Evolutionary conservation across 805 yeast genomes (phyloP).

Genomic region (Teunomyces aglyptinius): DNA sequence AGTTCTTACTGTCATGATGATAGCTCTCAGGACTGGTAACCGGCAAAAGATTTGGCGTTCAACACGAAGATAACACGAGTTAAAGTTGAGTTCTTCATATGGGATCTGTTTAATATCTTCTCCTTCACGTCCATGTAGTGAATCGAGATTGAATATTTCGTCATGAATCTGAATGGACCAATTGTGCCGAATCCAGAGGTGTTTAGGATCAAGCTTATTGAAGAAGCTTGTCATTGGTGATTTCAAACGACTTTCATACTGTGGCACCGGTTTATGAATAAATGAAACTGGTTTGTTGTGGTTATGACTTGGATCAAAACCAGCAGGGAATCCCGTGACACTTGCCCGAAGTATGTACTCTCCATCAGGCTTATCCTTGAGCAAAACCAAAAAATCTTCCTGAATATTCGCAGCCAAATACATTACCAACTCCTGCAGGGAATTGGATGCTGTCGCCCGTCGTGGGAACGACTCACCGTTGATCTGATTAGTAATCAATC

Average conservation of each 20-base stretch:
- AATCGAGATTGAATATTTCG: constrained; percentile 24
- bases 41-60: constrained; percentile 39
- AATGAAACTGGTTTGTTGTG: constrained; percentile 53
- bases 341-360: constrained; percentile 62
- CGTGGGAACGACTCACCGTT: constrained; percentile 32
- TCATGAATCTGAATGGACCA: constrained; percentile 70
- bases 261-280: constrained; percentile 74
- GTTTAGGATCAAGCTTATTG: constrained; percentile 49
- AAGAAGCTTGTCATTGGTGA: constrained; percentile 69
- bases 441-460: constrained; percentile 6
- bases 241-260: constrained; percentile 53
- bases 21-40: constrained; percentile 34
- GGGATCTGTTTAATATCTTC: constrained; percentile 20
- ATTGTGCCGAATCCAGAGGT: constrained; percentile 61
- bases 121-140: constrained; percentile 34
- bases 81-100: constrained; percentile 33
- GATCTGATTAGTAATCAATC: constrained; percentile 36
- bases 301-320: constrained; percentile 61
- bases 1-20: constrained; percentile 37
- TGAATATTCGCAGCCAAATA: constrained; percentile 44
- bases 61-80: constrained; percentile 32
- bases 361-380: constrained; percentile 44
- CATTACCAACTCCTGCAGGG: constrained; percentile 19
- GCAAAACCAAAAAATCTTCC: constrained; percentile 61
- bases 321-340: constrained; percentile 65